A percentile compares a stretch with the other conserved stretches of the same genome.
Evolutionary conservation across 2,329 filamentous ascomycete species (phyloP).

Genomic region (Cercospora beticola): DNA sequence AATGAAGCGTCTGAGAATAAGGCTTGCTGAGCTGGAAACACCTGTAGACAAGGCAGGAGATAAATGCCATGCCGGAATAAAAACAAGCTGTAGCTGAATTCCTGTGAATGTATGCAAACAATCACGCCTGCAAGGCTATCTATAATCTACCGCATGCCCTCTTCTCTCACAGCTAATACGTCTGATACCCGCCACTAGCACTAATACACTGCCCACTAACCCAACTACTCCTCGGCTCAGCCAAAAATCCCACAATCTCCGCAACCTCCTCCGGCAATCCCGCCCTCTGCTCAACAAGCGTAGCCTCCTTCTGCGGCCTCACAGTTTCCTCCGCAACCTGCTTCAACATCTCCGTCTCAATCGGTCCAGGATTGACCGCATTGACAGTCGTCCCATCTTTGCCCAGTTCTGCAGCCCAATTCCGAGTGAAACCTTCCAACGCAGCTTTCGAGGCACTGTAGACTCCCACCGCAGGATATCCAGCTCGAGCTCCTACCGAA

Average conservation of each 20-base stretch:
- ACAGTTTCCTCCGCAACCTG: conserved; percentile 53
- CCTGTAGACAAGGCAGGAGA: not conserved
- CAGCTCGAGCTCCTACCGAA: conserved; percentile 53
- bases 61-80: not conserved
- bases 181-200: conserved; percentile 51
- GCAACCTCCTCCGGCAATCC: conserved; percentile 57
- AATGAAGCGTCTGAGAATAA: fast-evolving
- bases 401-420: conserved; percentile 60
- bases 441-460: conserved; percentile 62
- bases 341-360: conserved; percentile 59
- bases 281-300: conserved; percentile 53
- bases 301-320: conserved; percentile 52
- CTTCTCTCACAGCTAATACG: conserved; percentile 17
- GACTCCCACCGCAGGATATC: conserved; percentile 48
- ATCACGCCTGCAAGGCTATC: not conserved
- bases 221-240: conserved; percentile 40
- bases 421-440: conserved; percentile 59
- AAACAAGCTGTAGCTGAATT: too few relatives aligned
- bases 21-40: not conserved
- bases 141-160: not conserved
- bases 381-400: conserved; percentile 60
- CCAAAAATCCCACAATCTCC: conserved; percentile 57
- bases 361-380: conserved; percentile 59
- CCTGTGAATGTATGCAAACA: not conserved
- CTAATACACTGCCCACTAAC: conserved; percentile 55